Conservation (phyloP, 2,329 filamentous ascomycete genomes). For the Chrysoporthe deuterocubensis region DNA sequence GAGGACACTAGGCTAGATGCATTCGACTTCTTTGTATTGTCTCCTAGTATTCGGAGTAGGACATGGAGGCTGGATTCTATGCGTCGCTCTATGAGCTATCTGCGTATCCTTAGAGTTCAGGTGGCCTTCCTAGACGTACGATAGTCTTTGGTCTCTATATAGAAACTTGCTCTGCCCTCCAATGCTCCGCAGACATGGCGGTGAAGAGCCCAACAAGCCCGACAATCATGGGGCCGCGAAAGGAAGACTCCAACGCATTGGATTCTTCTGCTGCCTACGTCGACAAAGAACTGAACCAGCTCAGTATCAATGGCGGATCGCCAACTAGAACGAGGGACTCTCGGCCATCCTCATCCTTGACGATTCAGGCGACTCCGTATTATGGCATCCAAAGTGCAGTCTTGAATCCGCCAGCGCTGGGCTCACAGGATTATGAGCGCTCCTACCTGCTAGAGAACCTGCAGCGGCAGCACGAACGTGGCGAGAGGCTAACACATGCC, state of each 20-base stretch:
- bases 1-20: conserved; percentile 23
- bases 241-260: background rate
- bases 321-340: background rate
- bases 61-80: background rate
- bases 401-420: conserved; percentile 45
- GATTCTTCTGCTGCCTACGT: background rate
- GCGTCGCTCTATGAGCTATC: background rate
- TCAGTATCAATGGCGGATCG: background rate
- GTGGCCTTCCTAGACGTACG: background rate
- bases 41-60: background rate
- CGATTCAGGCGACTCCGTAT: conserved; percentile 6
- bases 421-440: conserved; percentile 50
- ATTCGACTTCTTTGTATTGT: conserved; percentile 20
- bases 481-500: conserved; percentile 43
- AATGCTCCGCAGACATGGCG: background rate
- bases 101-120: background rate
- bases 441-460: conserved; percentile 50
- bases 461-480: conserved; percentile 44
- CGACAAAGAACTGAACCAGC: background rate
- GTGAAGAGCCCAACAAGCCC: conserved; percentile 5
- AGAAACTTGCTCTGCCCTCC: background rate
- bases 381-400: conserved; percentile 27
- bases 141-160: background rate
- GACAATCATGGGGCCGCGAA: background rate
- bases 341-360: background rate